A percentile compares a stretch with the other conserved stretches of the same genome.
Evolutionary conservation across 1,139 yeast species (phyloP).

Genomic region (Debaryomyces sp.): DNA sequence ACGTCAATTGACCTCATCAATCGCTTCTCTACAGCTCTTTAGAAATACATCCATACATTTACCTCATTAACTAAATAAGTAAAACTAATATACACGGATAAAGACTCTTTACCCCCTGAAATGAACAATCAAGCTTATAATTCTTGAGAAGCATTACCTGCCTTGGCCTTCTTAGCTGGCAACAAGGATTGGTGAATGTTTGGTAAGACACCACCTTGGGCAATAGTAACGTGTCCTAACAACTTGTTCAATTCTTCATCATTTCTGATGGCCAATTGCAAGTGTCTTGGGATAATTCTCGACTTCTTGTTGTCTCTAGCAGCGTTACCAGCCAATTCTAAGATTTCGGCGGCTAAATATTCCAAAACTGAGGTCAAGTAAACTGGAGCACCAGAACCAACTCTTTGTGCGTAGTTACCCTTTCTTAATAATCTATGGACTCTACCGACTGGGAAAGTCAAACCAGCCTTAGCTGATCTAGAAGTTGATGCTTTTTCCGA

Average conservation of each 20-base stretch:
- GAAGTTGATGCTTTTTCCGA: slow-evolving; percentile 56
- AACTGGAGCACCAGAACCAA: slow-evolving; percentile 59
- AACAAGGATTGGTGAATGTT: slow-evolving; percentile 94
- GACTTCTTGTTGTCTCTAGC: slow-evolving; percentile 60
- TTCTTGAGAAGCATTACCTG: slow-evolving; percentile 81
- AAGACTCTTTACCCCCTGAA: slow-evolving; percentile 7
- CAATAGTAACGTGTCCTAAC: slow-evolving; percentile 91
- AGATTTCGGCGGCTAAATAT: slow-evolving; percentile 57
- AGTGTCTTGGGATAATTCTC: slow-evolving; percentile 58
- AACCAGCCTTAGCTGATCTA: slow-evolving; percentile 57
- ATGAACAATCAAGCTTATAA: slow-evolving; percentile 46
- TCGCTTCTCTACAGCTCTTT: slow-evolving; percentile 1
- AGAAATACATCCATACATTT: slow-evolving; percentile 8
- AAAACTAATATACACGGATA: slow-evolving; percentile 22
- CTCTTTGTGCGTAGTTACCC: slow-evolving; percentile 60
- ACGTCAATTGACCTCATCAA: neutral
- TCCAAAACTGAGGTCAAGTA: slow-evolving; percentile 56
- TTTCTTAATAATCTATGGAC: slow-evolving; percentile 58
- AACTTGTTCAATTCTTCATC: slow-evolving; percentile 57
- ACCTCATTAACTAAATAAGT: slow-evolving; percentile 16
- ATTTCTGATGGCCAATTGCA: slow-evolving; percentile 57
- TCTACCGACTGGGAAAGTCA: slow-evolving; percentile 60
- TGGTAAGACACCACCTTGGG: slow-evolving; percentile 98
- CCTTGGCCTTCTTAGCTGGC: slow-evolving; percentile 88
- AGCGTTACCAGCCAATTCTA: slow-evolving; percentile 60